Evolutionary conservation across 2,329 filamentous ascomycete genomes (phyloP).

Genomic region (Xylaria sp.): DNA sequence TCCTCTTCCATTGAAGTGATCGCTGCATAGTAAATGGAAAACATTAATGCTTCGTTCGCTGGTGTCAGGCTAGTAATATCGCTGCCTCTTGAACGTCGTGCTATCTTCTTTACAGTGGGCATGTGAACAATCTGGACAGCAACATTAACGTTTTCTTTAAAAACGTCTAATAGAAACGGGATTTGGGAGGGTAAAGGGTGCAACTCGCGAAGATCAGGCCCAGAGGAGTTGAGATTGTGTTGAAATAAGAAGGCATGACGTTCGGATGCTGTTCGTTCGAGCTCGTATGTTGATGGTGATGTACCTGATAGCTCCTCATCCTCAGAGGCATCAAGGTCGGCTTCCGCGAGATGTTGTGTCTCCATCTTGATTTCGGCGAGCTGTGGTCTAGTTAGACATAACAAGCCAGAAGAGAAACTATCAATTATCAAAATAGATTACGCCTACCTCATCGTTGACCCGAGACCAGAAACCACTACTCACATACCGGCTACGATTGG

Average conservation of each 20-base stretch:
- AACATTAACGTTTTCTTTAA: constrained; percentile 61
- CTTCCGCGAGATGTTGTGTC: constrained; percentile 47
- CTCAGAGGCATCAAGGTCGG: constrained; percentile 53
- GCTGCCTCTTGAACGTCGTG: constrained; percentile 50
- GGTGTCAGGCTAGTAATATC: constrained; percentile 50
- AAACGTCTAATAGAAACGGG: constrained; percentile 62
- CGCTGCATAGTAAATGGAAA: constrained; percentile 66
- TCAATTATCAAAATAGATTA: not conserved
- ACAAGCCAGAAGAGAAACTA: constrained; percentile 5
- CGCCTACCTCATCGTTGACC: constrained; percentile 63
- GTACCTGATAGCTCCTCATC: constrained; percentile 49
- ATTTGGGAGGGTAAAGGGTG: constrained; percentile 65
- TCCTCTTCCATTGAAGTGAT: constrained; percentile 67
- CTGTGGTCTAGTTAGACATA: constrained; percentile 45
- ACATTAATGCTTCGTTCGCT: constrained; percentile 63
- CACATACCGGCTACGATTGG: constrained; percentile 57
- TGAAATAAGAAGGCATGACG: constrained; percentile 63
- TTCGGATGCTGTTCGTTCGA: constrained; percentile 55
- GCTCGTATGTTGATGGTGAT: constrained; percentile 51
- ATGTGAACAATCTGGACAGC: constrained; percentile 57
- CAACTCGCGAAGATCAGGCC: constrained; percentile 52
- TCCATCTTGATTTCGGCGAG: constrained; percentile 58
- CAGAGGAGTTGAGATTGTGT: constrained; percentile 52
- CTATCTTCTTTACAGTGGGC: constrained; percentile 54
- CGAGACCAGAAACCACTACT: constrained; percentile 65